Evolutionary conservation across 495 filamentous ascomycete genomes (phyloP).

Genomic region (Aspergillus sclerotiicarbonarius): DNA sequence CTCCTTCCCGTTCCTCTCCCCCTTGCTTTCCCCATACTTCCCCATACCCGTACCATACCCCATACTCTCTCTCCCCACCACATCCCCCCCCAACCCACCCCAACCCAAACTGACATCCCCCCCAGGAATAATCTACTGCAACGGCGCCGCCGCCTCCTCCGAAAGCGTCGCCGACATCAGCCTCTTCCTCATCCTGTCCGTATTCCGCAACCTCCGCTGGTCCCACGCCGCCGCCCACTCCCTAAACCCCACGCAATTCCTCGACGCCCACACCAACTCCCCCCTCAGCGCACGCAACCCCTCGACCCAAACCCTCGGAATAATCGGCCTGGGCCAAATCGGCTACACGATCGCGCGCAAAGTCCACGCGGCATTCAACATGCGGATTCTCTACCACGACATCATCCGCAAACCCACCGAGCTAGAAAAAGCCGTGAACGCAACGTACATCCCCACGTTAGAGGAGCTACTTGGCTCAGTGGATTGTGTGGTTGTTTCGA

Average conservation of each 20-base stretch:
- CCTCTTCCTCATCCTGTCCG: constrained; percentile 60
- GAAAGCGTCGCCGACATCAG: constrained; percentile 63
- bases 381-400: constrained; percentile 70
- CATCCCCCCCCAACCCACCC: neutral
- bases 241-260: constrained; percentile 40
- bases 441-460: constrained; percentile 51
- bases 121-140: constrained; percentile 68
- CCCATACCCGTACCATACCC: neutral
- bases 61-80: neutral
- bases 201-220: constrained; percentile 63
- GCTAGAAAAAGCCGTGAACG: constrained; percentile 30
- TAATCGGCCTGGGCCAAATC: constrained; percentile 69
- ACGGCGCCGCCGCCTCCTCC: constrained; percentile 64
- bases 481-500: constrained; percentile 68
- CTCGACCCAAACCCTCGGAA: constrained; percentile 45
- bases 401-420: constrained; percentile 52
- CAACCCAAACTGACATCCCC: neutral
- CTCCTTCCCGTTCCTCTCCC: neutral
- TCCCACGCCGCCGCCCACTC: constrained; percentile 49
- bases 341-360: constrained; percentile 65
- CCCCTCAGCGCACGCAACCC: constrained; percentile 56
- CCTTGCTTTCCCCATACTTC: neutral
- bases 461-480: constrained; percentile 50
- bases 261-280: constrained; percentile 55
- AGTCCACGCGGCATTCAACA: constrained; percentile 57